Evolutionary conservation across 805 yeast genomes (phyloP).

Genomic region (Starmerella sp.): DNA sequence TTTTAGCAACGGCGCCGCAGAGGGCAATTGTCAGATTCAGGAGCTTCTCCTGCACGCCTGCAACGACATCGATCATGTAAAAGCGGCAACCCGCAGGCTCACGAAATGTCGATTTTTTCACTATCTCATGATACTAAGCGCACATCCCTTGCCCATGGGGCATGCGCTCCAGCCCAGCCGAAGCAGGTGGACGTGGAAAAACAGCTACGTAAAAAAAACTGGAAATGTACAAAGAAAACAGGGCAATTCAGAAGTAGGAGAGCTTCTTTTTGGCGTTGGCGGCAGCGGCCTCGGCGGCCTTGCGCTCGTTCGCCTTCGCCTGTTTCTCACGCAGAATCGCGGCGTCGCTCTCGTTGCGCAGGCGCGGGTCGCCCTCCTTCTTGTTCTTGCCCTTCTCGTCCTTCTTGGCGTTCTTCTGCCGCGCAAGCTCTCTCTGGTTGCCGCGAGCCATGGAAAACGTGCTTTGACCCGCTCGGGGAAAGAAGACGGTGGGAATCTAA

Average conservation of each 20-base stretch:
- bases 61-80: neutral
- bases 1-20: neutral
- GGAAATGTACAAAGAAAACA: neutral
- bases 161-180: neutral
- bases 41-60: neutral
- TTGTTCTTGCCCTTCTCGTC: conserved; percentile 57
- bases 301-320: conserved; percentile 48
- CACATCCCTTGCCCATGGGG: neutral
- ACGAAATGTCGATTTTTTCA: neutral
- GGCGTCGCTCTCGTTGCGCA: conserved; percentile 81
- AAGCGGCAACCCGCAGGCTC: neutral
- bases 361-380: conserved; percentile 72
- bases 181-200: too few species aligned
- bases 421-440: conserved; percentile 88
- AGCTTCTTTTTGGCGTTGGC: conserved; percentile 1
- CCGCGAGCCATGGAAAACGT: conserved; percentile 76
- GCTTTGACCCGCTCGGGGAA: neutral
- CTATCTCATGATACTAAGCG: neutral
- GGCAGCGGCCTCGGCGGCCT: conserved; percentile 17
- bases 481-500: neutral
- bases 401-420: conserved; percentile 79
- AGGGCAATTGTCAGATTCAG: neutral
- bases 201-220: neutral
- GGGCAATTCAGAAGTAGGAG: conserved; percentile 3
- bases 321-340: conserved; percentile 84